Evolutionary conservation across 192 early-diverging fungal genomes (phyloP).

Genomic region (Mortierella claussenii): DNA sequence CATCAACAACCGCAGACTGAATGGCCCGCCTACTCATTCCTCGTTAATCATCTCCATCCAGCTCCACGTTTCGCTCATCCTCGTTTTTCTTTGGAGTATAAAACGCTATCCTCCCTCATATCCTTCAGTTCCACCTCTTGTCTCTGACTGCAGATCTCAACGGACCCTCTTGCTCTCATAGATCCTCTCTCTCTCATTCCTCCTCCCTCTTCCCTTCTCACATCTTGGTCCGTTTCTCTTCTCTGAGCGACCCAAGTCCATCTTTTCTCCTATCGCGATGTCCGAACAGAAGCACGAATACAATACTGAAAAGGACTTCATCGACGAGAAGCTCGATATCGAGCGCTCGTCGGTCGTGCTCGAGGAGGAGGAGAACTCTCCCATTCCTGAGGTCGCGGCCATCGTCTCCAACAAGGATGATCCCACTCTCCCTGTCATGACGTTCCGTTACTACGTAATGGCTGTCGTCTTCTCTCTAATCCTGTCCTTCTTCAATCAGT

Average conservation of each 20-base stretch:
- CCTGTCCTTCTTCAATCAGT: slow-evolving; percentile 40
- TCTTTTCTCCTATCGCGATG: background rate
- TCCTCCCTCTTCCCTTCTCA: background rate
- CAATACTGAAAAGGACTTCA: slow-evolving; percentile 15
- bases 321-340: slow-evolving; percentile 33
- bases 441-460: slow-evolving; percentile 61
- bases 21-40: too few relatives aligned
- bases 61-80: background rate
- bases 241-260: too few relatives aligned
- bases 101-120: background rate
- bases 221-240: too few relatives aligned
- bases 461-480: slow-evolving; percentile 32
- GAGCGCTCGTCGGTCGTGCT: slow-evolving; percentile 29
- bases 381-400: slow-evolving; percentile 47
- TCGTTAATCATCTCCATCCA: too few relatives aligned
- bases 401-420: slow-evolving; percentile 56
- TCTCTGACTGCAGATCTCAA: slow-evolving; percentile 17
- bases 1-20: too few relatives aligned
- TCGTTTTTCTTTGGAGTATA: background rate
- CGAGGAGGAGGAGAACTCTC: slow-evolving; percentile 49
- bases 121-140: background rate
- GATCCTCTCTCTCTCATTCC: background rate
- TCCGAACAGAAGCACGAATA: slow-evolving; percentile 35
- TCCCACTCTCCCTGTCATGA: slow-evolving; percentile 55
- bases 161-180: slow-evolving; percentile 1